Base-by-base conservation (phyloP, 2,329 filamentous ascomycete species). In the Aureobasidium melanogenum region DNA sequence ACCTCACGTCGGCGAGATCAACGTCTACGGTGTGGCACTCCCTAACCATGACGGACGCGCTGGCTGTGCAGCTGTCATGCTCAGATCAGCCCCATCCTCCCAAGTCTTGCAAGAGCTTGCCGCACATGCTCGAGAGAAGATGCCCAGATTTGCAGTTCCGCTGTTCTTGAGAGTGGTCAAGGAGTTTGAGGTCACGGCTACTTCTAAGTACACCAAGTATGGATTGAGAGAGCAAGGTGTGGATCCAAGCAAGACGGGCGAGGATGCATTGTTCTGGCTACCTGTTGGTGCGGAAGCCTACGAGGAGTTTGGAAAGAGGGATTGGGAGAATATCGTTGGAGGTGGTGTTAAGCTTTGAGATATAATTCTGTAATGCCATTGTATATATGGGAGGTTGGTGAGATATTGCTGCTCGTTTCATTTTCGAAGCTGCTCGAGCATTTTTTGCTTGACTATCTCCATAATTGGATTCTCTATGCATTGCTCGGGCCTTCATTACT, bases 161-260 rank as follows among this genome's bases (percentile, higher is more conserved):
- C 67, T 94, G 0, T 96, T 96, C 74, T 71, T 96, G 51, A 80
- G 91, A 14, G 74, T 91, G 6, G 81, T 86, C 8, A 78, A 75
- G 28, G 80, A 82, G 28, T 74, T 81, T 48, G 84, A 88, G 68
- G 80, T 84, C 1, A 96, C 91, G 5, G 90, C 91, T 0, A 96
- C 91, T 51, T 88, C 91, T 69, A 96, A 96, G 79, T 89, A 95
- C 76, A 88, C 92, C 75, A 96, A 96, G 74, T 84, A 88, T 64
- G 74, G 77, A 0, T 72, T 96, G 65, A 79, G 89, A n/a, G 78
- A 80, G 2, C 82, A 92, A 64, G 91, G 91, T 0, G 88, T 93
- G 0, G 83, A 89, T 67, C 88, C 87, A 0, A 73, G 69, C 4
- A 82, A 82, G 67, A 76, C 81, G 6, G 68, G 66, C 3, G 66